A percentile compares a stretch with the other conserved stretches of the same genome.
Evolutionary conservation across 345 rosid genomes (phyloP).

Genomic region (Lepidium sativum): DNA sequence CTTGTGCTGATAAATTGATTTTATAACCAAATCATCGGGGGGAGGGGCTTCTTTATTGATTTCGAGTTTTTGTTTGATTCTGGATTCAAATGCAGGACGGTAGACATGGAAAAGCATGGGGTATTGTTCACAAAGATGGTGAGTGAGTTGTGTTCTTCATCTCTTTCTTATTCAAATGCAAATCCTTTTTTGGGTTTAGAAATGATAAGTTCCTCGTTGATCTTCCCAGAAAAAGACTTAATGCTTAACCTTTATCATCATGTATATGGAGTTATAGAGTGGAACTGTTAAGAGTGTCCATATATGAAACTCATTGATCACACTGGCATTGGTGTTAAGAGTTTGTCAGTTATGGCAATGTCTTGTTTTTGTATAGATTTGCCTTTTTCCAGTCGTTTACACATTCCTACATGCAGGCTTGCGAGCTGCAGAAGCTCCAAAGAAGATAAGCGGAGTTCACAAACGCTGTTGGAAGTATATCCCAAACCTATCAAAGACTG

Average conservation of each 20-base stretch:
- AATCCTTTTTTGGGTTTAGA: not conserved
- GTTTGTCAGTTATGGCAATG: not conserved
- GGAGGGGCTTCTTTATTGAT: not conserved
- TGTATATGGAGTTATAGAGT: not conserved
- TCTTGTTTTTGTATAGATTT: not conserved
- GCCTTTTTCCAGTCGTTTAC: not conserved
- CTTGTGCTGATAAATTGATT: not conserved
- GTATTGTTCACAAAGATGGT: conserved; percentile 83
- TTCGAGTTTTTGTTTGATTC: conserved; percentile 16
- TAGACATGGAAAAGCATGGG: conserved; percentile 96
- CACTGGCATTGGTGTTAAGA: not conserved
- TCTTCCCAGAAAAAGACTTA: not conserved
- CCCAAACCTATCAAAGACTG: conserved; percentile 38
- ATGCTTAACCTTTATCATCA: not conserved
- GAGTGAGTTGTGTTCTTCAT: conserved; percentile 23
- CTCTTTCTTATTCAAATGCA: not conserved
- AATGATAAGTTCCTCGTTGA: not conserved
- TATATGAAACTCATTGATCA: not conserved
- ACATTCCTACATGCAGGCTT: conserved; percentile 37
- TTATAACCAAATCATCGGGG: not conserved
- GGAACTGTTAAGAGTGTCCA: not conserved
- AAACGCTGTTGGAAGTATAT: conserved; percentile 92
- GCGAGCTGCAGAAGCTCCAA: conserved; percentile 61
- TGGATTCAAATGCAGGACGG: conserved; percentile 64
- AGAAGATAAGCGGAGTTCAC: conserved; percentile 89